These are phyloP conservation scores for Gossypium australe DNA, from an alignment of 345 rosid species.

Conservation along the genomic window DNA sequence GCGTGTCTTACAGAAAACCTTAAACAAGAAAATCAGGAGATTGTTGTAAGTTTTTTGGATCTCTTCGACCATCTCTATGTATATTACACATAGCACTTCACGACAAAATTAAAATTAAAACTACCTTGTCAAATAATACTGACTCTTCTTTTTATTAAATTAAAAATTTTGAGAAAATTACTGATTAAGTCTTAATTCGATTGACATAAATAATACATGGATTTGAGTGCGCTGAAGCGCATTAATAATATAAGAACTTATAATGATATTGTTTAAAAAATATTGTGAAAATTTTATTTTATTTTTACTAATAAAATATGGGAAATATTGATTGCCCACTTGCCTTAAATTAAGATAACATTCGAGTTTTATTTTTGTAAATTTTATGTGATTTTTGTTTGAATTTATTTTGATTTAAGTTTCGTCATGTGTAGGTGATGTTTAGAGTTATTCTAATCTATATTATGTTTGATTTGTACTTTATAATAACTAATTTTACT, in stretches of 20 bases:
- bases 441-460: too few species aligned
- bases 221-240: fast-evolving
- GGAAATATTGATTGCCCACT: background rate
- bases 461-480: too few species aligned
- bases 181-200: too few species aligned
- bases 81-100: slow-evolving; percentile 12
- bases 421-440: too few species aligned
- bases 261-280: too few species aligned
- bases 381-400: too few species aligned
- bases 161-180: fast-evolving
- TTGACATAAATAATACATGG: fast-evolving
- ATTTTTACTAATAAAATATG: background rate
- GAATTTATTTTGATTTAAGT: too few species aligned
- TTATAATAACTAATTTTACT: too few species aligned
- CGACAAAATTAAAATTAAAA: background rate
- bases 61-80: background rate
- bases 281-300: fast-evolving
- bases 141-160: background rate
- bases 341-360: background rate
- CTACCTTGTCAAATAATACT: background rate
- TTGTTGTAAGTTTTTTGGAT: background rate
- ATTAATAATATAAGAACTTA: too few species aligned
- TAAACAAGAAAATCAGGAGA: slow-evolving; percentile 12
- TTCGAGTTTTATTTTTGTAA: too few species aligned
- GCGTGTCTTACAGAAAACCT: slow-evolving; percentile 23